phyloP scores from a whole-genome alignment of 2,329 filamentous ascomycete species.

The Apiospora malaysiana region DNA sequence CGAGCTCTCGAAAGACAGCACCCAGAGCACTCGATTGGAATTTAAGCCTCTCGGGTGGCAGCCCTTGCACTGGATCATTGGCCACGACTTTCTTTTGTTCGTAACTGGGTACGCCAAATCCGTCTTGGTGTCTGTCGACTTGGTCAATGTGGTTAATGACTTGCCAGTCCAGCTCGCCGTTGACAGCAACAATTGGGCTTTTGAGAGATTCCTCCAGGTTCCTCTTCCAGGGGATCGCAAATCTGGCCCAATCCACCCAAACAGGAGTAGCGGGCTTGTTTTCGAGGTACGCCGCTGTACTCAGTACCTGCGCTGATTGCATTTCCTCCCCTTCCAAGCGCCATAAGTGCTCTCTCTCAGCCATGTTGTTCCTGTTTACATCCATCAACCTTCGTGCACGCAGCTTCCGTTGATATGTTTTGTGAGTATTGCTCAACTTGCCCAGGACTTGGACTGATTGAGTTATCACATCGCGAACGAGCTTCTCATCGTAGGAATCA shows the following conservation, averaged over 20 bases:
- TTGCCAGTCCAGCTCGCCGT: background rate
- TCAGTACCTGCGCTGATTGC: background rate
- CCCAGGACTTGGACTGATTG: background rate
- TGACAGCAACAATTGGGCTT: background rate
- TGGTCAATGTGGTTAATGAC: too few relatives aligned
- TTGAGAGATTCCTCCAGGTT: background rate
- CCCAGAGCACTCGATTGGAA: background rate
- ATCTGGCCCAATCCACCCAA: background rate
- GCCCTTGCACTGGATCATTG: background rate
- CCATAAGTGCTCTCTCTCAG: too few relatives aligned
- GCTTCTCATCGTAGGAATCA: background rate
- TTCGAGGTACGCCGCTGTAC: background rate
- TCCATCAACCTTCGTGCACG: background rate
- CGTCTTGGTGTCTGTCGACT: background rate
- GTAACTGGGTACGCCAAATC: background rate
- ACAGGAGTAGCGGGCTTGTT: background rate
- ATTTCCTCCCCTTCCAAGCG: background rate
- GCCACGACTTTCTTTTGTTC: background rate
- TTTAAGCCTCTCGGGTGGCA: background rate
- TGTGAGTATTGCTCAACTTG: background rate
- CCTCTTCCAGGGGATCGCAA: accelerated
- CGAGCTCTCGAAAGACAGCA: background rate
- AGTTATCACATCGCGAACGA: background rate
- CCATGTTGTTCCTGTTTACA: too few relatives aligned
- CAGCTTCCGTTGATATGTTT: background rate